Evolutionary conservation across 139 green algal genomes (phyloP).

Genomic region (Chlorella sp.): DNA sequence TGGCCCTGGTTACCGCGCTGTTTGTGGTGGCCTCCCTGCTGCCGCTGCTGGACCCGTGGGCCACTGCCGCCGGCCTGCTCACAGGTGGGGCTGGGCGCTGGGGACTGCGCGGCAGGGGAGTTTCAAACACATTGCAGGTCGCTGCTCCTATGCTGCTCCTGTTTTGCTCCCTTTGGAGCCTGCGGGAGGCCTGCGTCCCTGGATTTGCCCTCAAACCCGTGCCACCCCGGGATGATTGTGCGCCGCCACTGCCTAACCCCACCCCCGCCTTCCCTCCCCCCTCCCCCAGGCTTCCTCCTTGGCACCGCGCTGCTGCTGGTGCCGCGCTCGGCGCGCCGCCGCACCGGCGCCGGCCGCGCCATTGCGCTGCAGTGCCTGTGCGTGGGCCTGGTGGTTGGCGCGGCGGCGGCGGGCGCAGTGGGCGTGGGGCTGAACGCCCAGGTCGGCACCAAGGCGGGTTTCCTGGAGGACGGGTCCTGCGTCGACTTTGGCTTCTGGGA

Average conservation of each 20-base stretch:
- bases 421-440: conserved; percentile 26
- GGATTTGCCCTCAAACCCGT: too few relatives aligned
- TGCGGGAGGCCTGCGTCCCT: too few relatives aligned
- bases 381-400: conserved; percentile 14
- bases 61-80: conserved; percentile 12
- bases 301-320: not conserved
- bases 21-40: conserved; percentile 41
- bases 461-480: conserved; percentile 33
- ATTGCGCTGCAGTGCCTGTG: conserved; percentile 13
- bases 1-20: conserved; percentile 30
- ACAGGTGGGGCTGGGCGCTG: conserved; percentile 4
- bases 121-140: not conserved
- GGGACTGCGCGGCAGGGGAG: not conserved
- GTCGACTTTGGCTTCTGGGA: conserved; percentile 27
- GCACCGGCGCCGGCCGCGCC: not conserved
- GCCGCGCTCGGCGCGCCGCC: not conserved
- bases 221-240: too few relatives aligned
- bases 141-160: not conserved
- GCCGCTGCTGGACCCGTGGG: conserved; percentile 47
- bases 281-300: not conserved
- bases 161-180: too few relatives aligned
- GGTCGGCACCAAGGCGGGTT: not conserved
- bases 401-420: conserved; percentile 2
- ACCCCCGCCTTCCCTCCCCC: not conserved
- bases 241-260: not conserved